A percentile compares a stretch with the other conserved stretches of the same genome.
Evolutionary conservation across 495 filamentous ascomycete species (phyloP).

Genomic region (Penicillium psychrofluorescens): DNA sequence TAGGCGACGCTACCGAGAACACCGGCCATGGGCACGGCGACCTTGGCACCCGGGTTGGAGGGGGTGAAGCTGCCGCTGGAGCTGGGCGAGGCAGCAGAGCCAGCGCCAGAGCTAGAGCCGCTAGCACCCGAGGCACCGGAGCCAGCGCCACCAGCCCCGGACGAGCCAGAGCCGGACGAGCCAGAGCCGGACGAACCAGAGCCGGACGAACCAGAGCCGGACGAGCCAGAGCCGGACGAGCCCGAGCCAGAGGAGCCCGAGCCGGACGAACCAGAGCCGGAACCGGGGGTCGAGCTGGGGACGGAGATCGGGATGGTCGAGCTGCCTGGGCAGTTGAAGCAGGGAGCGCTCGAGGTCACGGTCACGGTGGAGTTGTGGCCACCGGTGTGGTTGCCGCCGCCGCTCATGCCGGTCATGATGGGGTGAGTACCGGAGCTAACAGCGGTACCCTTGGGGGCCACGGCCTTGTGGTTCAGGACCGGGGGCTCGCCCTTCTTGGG

Average conservation of each 20-base stretch:
- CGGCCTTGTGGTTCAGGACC: constrained; percentile 2
- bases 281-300: neutral
- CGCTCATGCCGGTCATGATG: no score
- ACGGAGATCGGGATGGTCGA: constrained; percentile 1
- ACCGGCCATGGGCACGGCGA: constrained; percentile 18
- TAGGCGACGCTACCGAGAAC: constrained; percentile 24
- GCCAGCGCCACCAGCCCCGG: neutral
- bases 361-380: neutral
- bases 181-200: no score
- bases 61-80: constrained; percentile 11
- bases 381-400: neutral
- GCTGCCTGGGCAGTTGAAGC: constrained; percentile 1
- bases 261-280: neutral
- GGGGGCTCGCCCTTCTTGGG: constrained; percentile 12
- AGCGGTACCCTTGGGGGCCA: neutral
- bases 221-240: no score
- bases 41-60: constrained; percentile 25
- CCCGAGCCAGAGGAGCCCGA: neutral
- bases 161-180: no score
- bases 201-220: no score
- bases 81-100: constrained; percentile 13
- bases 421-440: constrained; percentile 1
- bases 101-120: constrained; percentile 3
- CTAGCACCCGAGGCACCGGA: neutral
- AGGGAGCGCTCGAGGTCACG: neutral